These are phyloP conservation scores for Exophiala dermatitidis DNA, from an alignment of 2,329 filamentous ascomycete genomes.

Conservation along the genomic window DNA sequence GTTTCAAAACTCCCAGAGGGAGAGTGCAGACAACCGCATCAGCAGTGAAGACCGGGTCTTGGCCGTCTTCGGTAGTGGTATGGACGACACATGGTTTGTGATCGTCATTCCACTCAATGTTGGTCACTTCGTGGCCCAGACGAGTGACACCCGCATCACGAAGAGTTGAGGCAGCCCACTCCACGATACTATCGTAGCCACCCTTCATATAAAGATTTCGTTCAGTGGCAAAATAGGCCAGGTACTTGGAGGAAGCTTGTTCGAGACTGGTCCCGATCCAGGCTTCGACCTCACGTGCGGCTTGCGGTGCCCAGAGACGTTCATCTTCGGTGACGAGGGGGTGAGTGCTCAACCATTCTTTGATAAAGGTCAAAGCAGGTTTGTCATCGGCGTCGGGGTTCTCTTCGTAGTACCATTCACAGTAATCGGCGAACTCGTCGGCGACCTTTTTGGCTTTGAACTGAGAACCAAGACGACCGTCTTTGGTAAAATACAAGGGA, in stretches of 20 bases:
- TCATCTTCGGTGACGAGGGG: constrained; percentile 39
- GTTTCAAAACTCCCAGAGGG: constrained; percentile 37
- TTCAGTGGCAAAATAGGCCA: constrained; percentile 41
- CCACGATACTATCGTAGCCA: constrained; percentile 40
- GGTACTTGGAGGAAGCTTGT: constrained; percentile 38
- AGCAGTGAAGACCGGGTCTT: constrained; percentile 24
- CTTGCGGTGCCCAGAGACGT: constrained; percentile 40
- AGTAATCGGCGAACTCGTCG: constrained; percentile 41
- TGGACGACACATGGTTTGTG: constrained; percentile 23
- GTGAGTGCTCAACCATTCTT: constrained; percentile 37
- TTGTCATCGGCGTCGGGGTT: constrained; percentile 39
- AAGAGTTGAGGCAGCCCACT: constrained; percentile 37
- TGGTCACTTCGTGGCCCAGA: constrained; percentile 36
- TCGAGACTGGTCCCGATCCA: constrained; percentile 40
- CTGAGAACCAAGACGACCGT: constrained; percentile 39
- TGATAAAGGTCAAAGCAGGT: constrained; percentile 36
- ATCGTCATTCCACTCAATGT: constrained; percentile 35
- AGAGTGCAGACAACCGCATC: constrained; percentile 38
- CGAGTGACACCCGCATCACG: constrained; percentile 33
- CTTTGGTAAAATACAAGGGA: constrained; percentile 38
- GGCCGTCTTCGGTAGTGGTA: constrained; percentile 22
- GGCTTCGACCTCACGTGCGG: constrained; percentile 39
- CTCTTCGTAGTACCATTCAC: constrained; percentile 37
- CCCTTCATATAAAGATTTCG: constrained; percentile 43
- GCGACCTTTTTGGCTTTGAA: constrained; percentile 44